These are phyloP conservation scores for Castanea sativa DNA, from an alignment of 306 rosid genomes.

Conservation along the genomic window DNA sequence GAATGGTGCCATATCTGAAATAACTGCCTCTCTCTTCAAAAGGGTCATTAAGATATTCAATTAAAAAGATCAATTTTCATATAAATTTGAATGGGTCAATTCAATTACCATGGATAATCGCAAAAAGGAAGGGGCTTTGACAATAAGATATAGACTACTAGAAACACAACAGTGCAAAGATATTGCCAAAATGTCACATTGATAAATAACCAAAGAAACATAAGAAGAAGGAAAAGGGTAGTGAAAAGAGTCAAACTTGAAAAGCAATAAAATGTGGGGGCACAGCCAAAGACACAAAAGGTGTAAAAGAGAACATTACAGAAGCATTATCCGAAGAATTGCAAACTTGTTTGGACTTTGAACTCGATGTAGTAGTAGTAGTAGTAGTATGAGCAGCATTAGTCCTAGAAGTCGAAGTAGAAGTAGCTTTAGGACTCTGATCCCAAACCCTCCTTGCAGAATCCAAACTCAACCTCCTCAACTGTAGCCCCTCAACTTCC, in stretches of 20 bases:
- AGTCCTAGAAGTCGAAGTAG: not conserved
- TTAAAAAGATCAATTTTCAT: not conserved
- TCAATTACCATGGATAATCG: not conserved
- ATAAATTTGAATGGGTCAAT: not conserved
- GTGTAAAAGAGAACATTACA: not conserved
- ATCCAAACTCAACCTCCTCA: constrained; percentile 72
- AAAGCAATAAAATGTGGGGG: not conserved
- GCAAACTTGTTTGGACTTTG: constrained; percentile 26
- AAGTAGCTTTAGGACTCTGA: constrained; percentile 14
- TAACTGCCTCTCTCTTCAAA: not conserved
- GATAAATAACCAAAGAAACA: too few species aligned
- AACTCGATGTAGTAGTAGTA: constrained; percentile 13
- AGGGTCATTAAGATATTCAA: not conserved
- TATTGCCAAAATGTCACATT: too few species aligned
- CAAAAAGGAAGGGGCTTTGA: not conserved
- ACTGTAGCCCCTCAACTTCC: constrained; percentile 15
- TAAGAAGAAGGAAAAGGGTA: too few species aligned
- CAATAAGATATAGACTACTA: too few species aligned
- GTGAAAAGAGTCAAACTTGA: too few species aligned
- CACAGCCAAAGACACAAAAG: not conserved
- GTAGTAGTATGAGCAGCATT: not conserved
- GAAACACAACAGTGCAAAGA: too few species aligned
- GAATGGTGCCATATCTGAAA: not conserved
- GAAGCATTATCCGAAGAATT: constrained; percentile 15
- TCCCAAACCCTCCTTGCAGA: constrained; percentile 64